phyloP scores from a whole-genome alignment of 768 basidiomycete species.

The Pisolithus tinctorius region DNA sequence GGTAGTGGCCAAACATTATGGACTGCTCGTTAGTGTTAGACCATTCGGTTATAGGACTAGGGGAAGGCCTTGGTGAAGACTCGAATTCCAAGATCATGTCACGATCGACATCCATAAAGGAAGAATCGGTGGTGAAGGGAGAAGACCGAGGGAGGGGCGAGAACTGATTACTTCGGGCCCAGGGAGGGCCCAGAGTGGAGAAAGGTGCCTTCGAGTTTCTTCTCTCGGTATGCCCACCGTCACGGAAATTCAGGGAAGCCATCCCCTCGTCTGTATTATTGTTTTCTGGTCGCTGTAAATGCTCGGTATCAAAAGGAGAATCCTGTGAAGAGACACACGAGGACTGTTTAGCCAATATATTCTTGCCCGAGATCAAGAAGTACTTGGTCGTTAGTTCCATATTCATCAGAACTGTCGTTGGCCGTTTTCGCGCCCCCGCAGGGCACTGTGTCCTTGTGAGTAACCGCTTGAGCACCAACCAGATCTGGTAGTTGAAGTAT shows the following conservation, averaged over 20 bases:
- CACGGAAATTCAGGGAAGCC: background rate
- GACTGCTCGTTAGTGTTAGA: background rate
- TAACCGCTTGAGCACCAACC: constrained; percentile 11
- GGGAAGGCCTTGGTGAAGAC: constrained; percentile 13
- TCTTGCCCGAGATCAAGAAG: background rate
- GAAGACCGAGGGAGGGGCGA: constrained; percentile 17
- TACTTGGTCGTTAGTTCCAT: background rate
- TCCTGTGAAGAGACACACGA: background rate
- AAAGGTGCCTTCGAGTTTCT: background rate
- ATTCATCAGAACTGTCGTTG: background rate
- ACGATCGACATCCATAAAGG: constrained; percentile 2
- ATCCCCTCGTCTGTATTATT: too few species aligned
- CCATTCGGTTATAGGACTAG: background rate
- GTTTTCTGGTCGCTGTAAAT: too few species aligned
- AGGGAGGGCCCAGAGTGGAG: background rate
- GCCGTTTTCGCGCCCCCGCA: background rate
- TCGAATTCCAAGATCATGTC: constrained; percentile 17
- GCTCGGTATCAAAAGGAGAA: background rate
- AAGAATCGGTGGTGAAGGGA: constrained; percentile 14
- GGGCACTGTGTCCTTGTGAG: background rate
- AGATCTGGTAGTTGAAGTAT: constrained; percentile 21
- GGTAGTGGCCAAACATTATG: background rate
- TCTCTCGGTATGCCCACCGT: background rate
- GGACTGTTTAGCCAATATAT: background rate
- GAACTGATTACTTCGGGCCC: background rate